Conservation (phyloP, 176 grass and related monocot species). For the Dactylis glomerata region DNA sequence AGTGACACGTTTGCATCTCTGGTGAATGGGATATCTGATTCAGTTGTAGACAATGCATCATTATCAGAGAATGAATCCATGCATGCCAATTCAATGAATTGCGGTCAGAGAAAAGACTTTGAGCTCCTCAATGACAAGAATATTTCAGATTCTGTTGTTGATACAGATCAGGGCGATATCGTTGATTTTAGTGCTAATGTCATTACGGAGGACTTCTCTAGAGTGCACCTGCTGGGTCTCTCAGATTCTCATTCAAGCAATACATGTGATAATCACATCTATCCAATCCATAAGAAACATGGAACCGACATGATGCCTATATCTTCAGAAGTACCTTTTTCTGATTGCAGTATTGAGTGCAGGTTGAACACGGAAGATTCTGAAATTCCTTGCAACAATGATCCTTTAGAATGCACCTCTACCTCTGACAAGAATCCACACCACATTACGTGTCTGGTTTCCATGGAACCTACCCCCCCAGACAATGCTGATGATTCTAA, state of each 20-base stretch:
- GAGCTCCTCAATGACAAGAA: slow-evolving; percentile 55
- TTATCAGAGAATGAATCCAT: slow-evolving; percentile 56
- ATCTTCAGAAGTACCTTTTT: slow-evolving; percentile 32
- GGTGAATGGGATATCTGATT: slow-evolving; percentile 15
- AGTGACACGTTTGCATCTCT: slow-evolving; percentile 9
- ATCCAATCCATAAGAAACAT: slow-evolving; percentile 22
- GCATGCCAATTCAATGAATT: slow-evolving; percentile 21
- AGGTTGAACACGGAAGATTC: slow-evolving; percentile 54
- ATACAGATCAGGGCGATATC: slow-evolving; percentile 39
- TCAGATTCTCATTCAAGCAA: slow-evolving; percentile 13
- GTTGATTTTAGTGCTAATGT: slow-evolving; percentile 27
- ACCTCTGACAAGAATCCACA: slow-evolving; percentile 23
- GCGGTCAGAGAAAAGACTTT: slow-evolving; percentile 44
- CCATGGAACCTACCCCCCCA: neutral
- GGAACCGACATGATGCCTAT: slow-evolving; percentile 33
- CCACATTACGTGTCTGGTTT: neutral
- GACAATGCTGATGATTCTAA: slow-evolving; percentile 16
- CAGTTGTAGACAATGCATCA: slow-evolving; percentile 33
- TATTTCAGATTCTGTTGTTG: slow-evolving; percentile 48
- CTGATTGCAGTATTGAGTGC: slow-evolving; percentile 28
- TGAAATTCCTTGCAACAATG: slow-evolving; percentile 66
- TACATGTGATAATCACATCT: slow-evolving; percentile 10
- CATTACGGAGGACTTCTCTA: neutral
- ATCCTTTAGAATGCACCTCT: slow-evolving; percentile 26
- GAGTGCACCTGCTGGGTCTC: neutral